Percentiles rank a stretch among this genome's conserved stretches.
Conservation (phyloP, 345 rosid species). For the Lepidium didymum region DNA sequence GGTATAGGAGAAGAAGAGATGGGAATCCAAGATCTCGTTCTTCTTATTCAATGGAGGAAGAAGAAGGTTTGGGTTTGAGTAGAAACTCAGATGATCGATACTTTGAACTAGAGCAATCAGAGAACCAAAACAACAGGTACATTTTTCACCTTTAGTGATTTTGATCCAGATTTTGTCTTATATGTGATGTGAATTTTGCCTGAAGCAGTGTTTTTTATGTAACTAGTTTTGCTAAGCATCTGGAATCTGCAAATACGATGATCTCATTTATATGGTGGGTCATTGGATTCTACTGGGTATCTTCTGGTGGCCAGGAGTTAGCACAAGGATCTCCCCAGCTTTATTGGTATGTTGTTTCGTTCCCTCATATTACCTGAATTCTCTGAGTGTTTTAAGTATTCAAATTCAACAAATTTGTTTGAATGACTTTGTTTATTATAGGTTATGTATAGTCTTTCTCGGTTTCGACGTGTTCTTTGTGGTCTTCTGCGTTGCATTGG, state of each 20-base stretch:
- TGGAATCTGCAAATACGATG: constrained; percentile 95
- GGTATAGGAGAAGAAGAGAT: constrained; percentile 38
- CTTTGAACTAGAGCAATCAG: constrained; percentile 46
- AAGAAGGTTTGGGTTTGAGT: constrained; percentile 38
- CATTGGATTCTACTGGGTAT: constrained; percentile 95
- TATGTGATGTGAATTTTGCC: background rate
- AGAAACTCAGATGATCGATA: constrained; percentile 41
- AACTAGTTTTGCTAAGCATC: constrained; percentile 61
- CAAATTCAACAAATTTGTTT: background rate
- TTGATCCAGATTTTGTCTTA: background rate
- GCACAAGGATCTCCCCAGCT: constrained; percentile 70
- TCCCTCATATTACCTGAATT: background rate
- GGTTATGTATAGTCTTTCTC: constrained; percentile 89
- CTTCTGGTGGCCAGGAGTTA: constrained; percentile 79
- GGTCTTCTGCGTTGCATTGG: constrained; percentile 89
- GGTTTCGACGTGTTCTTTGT: constrained; percentile 98
- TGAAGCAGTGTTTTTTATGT: background rate
- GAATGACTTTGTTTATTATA: constrained; percentile 17
- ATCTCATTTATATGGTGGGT: constrained; percentile 97
- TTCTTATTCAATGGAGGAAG: constrained; percentile 29
- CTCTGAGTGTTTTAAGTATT: background rate
- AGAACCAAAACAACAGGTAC: constrained; percentile 58
- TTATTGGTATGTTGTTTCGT: constrained; percentile 49
- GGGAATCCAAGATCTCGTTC: constrained; percentile 23
- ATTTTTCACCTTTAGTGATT: background rate